A percentile compares a stretch with the other conserved stretches of the same genome.
Conservation (phyloP, 2,329 filamentous ascomycete species). For the Diaporthe sp. region DNA sequence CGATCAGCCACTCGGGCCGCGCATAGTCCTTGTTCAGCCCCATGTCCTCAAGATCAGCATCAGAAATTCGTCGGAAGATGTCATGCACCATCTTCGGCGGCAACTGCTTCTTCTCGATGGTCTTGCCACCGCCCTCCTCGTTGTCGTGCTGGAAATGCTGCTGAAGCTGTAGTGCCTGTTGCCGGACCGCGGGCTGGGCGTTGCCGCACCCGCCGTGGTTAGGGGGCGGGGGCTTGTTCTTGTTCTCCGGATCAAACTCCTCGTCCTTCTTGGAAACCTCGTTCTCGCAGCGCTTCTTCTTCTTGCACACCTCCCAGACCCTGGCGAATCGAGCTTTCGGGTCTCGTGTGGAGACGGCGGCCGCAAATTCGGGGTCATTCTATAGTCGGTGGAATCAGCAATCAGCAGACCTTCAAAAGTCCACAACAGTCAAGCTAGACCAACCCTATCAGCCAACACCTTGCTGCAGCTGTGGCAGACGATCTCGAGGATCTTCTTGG, state of each 20-base stretch:
- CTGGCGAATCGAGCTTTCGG: conserved; percentile 94
- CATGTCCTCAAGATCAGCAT: conserved; percentile 86
- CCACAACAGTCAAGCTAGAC: conserved; percentile 69
- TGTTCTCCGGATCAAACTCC: conserved; percentile 72
- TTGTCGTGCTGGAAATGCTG: conserved; percentile 38
- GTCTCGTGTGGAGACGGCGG: conserved; percentile 87
- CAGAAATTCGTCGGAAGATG: conserved; percentile 87
- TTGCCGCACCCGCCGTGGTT: conserved; percentile 96
- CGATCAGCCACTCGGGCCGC: conserved; percentile 97
- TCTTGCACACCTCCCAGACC: conserved; percentile 93
- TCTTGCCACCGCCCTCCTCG: conserved; percentile 78
- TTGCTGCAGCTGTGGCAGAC: conserved; percentile 99
- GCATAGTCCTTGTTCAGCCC: conserved; percentile 96
- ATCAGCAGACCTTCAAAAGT: conserved; percentile 54
- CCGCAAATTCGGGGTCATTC: conserved; percentile 86
- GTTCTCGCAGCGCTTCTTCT: conserved; percentile 86
- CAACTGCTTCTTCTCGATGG: conserved; percentile 84
- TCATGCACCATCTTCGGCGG: conserved; percentile 87
- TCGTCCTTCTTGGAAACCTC: conserved; percentile 78
- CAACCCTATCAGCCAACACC: conserved; percentile 97
- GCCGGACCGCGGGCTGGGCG: conserved; percentile 86
- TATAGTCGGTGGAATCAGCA: conserved; percentile 69
- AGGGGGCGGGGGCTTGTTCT: conserved; percentile 64
- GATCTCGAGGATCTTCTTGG: conserved; percentile 98
- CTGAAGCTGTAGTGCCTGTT: conserved; percentile 86